phyloP scores from a whole-genome alignment of 768 basidiomycete genomes.

The Lactifluus echinatus region DNA sequence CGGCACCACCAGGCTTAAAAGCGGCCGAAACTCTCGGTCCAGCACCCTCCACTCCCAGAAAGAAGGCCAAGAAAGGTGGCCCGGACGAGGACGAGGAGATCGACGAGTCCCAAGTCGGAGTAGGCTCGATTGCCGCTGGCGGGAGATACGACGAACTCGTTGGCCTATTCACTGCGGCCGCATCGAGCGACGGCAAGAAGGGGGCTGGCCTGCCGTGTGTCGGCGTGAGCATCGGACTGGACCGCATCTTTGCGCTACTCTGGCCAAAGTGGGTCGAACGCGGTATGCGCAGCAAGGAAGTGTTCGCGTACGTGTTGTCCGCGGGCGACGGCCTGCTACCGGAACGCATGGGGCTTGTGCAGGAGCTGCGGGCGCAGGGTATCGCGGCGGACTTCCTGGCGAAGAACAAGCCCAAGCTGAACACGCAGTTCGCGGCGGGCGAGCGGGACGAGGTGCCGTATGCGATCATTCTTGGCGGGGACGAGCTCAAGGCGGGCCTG shows the following conservation, averaged over 20 bases:
- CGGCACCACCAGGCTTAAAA: slow-evolving; percentile 81
- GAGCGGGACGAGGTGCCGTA: slow-evolving; percentile 92
- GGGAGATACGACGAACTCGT: slow-evolving; percentile 96
- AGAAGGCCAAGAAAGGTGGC: slow-evolving; percentile 37
- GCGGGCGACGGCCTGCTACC: slow-evolving; percentile 83
- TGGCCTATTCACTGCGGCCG: slow-evolving; percentile 78
- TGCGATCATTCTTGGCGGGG: slow-evolving; percentile 82
- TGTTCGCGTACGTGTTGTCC: slow-evolving; percentile 89
- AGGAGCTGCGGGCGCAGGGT: slow-evolving; percentile 74
- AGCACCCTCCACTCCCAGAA: slow-evolving; percentile 31
- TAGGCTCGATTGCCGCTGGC: slow-evolving; percentile 98
- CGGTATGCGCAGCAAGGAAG: slow-evolving; percentile 79
- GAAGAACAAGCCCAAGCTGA: slow-evolving; percentile 85
- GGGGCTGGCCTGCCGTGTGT: slow-evolving; percentile 71
- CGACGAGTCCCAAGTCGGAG: slow-evolving; percentile 89
- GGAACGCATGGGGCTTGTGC: slow-evolving; percentile 75
- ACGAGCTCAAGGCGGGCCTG: slow-evolving; percentile 75
- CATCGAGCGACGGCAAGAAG: slow-evolving; percentile 68
- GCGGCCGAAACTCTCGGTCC: slow-evolving; percentile 35
- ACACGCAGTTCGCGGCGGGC: slow-evolving; percentile 79
- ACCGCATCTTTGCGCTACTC: slow-evolving; percentile 85
- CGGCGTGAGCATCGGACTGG: slow-evolving; percentile 87
- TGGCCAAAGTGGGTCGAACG: slow-evolving; percentile 80
- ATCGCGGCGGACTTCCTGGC: slow-evolving; percentile 94
- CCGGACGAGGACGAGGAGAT: slow-evolving; percentile 68